These are phyloP conservation scores for Diaporthe velutina DNA, from an alignment of 2,329 filamentous ascomycete genomes.

Conservation along the genomic window DNA sequence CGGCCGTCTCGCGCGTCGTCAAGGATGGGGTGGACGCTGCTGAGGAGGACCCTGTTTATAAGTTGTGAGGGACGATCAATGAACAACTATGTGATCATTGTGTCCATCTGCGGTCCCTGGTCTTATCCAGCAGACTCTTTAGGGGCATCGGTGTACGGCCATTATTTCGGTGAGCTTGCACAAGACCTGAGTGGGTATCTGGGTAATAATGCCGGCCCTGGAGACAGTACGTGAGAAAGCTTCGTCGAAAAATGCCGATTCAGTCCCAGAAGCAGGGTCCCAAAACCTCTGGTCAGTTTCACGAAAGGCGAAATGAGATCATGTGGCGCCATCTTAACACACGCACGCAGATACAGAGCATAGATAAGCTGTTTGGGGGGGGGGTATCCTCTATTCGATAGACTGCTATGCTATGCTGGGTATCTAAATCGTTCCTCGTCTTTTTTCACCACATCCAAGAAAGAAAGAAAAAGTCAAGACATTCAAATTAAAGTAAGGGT, in stretches of 20 bases:
- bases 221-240: neutral
- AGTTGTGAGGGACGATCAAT: neutral
- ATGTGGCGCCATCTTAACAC: no score
- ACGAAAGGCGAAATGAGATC: neutral
- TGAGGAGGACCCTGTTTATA: conserved; percentile 62
- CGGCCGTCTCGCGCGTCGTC: conserved; percentile 63
- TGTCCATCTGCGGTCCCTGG: neutral
- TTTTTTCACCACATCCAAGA: neutral
- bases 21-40: conserved; percentile 63
- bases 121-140: neutral
- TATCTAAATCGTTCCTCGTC: neutral
- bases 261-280: no score
- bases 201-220: no score
- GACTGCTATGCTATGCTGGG: conserved; percentile 14
- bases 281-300: neutral
- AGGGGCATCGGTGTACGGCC: neutral
- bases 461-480: neutral
- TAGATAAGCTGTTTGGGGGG: neutral
- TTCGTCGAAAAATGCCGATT: no score
- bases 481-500: conserved; percentile 14
- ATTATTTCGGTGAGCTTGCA: neutral
- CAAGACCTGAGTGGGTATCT: no score
- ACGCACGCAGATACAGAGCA: neutral
- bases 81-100: neutral
- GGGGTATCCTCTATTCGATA: conserved; percentile 33